Evolutionary conservation across 148 eudicot species (phyloP).

Genomic region (Amaranthus hypochondriacus): DNA sequence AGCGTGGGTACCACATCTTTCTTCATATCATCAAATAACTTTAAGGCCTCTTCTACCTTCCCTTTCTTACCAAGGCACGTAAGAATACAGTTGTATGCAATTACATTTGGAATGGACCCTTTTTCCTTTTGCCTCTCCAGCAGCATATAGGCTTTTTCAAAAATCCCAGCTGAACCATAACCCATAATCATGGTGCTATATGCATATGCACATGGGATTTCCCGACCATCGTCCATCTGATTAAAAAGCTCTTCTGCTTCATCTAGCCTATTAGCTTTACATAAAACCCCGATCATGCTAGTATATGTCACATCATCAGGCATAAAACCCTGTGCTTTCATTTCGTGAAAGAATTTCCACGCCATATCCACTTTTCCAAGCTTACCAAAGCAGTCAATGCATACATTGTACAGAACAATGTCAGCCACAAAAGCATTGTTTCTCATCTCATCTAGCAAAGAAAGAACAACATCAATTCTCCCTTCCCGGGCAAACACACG

Average conservation of each 20-base stretch:
- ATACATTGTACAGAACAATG: slow-evolving; percentile 85
- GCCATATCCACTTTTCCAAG: slow-evolving; percentile 94
- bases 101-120: slow-evolving; percentile 85
- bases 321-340: slow-evolving; percentile 59
- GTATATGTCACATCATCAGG: slow-evolving; percentile 94
- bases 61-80: slow-evolving; percentile 83
- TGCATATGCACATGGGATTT: slow-evolving; percentile 96
- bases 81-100: slow-evolving; percentile 80
- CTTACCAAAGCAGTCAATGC: slow-evolving; percentile 92
- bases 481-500: slow-evolving; percentile 81
- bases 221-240: slow-evolving; percentile 67
- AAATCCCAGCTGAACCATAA: slow-evolving; percentile 80
- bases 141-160: slow-evolving; percentile 67
- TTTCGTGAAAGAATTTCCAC: slow-evolving; percentile 97
- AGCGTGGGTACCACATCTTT: slow-evolving; percentile 76
- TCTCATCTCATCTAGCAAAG: slow-evolving; percentile 81
- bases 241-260: slow-evolving; percentile 89
- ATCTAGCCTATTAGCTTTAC: slow-evolving; percentile 61
- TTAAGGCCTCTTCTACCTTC: slow-evolving; percentile 60
- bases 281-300: slow-evolving; percentile 86
- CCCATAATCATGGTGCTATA: slow-evolving; percentile 99
- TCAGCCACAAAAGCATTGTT: slow-evolving; percentile 70
- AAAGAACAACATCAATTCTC: slow-evolving; percentile 75
- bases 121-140: slow-evolving; percentile 80
- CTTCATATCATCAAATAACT: slow-evolving; percentile 64